Percentiles rank a stretch among this genome's conserved stretches.
Evolutionary conservation across 2,329 filamentous ascomycete genomes (phyloP).

Genomic region (Orbilia quercus): DNA sequence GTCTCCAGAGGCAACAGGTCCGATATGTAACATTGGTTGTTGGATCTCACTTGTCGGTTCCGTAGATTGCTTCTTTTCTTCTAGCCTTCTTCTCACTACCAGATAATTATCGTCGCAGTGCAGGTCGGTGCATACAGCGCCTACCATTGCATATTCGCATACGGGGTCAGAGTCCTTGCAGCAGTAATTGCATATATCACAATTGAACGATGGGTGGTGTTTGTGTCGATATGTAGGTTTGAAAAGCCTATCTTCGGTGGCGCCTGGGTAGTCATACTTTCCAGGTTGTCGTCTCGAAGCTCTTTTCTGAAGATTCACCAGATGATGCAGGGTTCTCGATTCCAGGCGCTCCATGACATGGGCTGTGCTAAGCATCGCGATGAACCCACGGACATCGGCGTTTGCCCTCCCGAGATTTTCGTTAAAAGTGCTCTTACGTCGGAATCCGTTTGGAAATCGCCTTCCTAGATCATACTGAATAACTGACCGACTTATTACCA

Average conservation of each 20-base stretch:
- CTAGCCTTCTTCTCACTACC: slow-evolving; percentile 24
- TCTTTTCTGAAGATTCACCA: slow-evolving; percentile 57
- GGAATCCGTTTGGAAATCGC: slow-evolving; percentile 56
- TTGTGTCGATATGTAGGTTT: slow-evolving; percentile 61
- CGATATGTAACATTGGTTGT: slow-evolving; percentile 61
- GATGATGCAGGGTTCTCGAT: slow-evolving; percentile 24
- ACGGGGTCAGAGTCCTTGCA: slow-evolving; percentile 12
- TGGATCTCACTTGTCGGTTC: slow-evolving; percentile 4
- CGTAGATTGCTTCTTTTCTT: slow-evolving; percentile 5
- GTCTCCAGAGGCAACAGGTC: slow-evolving; percentile 62
- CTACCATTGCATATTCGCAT: slow-evolving; percentile 59
- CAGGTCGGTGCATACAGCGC: slow-evolving; percentile 59
- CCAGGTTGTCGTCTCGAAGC: slow-evolving; percentile 15
- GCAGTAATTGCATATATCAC: slow-evolving; percentile 36
- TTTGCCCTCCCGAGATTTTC: slow-evolving; percentile 58
- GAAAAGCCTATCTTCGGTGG: slow-evolving; percentile 60
- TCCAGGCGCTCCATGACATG: slow-evolving; percentile 48
- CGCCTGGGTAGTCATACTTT: slow-evolving; percentile 60
- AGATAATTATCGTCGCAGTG: slow-evolving; percentile 59
- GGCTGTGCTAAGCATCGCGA: slow-evolving; percentile 58
- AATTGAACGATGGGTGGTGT: slow-evolving; percentile 58
- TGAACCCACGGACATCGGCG: slow-evolving; percentile 60
- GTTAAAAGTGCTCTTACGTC: slow-evolving; percentile 54
- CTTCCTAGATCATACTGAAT: slow-evolving; percentile 60
- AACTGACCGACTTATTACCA: slow-evolving; percentile 59